phyloP scores from a whole-genome alignment of 1,284 basidiomycete genomes.

The Crucibulum parvulum region DNA sequence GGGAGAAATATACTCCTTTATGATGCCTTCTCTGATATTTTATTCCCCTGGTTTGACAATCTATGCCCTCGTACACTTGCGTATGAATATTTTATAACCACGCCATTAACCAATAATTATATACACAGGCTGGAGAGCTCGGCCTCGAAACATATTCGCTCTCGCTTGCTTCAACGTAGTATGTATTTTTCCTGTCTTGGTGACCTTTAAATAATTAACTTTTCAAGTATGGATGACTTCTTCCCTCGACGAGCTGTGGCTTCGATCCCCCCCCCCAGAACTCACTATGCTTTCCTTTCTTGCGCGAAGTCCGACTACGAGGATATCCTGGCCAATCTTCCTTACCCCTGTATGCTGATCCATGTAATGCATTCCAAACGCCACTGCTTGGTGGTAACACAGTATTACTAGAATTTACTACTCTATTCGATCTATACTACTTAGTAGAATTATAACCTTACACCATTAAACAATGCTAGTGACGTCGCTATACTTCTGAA shows the following conservation, averaged over 20 bases:
- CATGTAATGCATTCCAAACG: background rate
- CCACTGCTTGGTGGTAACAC: constrained; percentile 44
- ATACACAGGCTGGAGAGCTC: constrained; percentile 56
- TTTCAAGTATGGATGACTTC: constrained; percentile 52
- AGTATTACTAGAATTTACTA: too few species aligned
- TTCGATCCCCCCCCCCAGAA: constrained; percentile 54
- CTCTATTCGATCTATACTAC: too few species aligned
- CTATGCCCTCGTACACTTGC: constrained; percentile 52
- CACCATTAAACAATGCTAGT: too few species aligned
- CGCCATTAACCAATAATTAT: too few species aligned
- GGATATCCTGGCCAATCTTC: background rate
- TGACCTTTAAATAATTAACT: background rate
- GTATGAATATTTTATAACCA: too few species aligned
- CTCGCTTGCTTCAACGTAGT: constrained; percentile 57
- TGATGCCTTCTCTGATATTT: constrained; percentile 3
- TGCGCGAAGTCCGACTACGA: constrained; percentile 47
- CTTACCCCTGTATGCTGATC: constrained; percentile 11
- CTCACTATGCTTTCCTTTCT: constrained; percentile 58
- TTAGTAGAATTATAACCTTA: too few species aligned
- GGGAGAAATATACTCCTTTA: constrained; percentile 14
- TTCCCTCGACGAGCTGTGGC: constrained; percentile 51
- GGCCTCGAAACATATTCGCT: constrained; percentile 60
- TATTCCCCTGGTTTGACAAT: constrained; percentile 55
- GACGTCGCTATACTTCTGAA: too few species aligned
- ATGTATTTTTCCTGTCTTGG: constrained; percentile 17